Conservation (phyloP, 768 basidiomycete genomes). For the Vararia minispora region DNA sequence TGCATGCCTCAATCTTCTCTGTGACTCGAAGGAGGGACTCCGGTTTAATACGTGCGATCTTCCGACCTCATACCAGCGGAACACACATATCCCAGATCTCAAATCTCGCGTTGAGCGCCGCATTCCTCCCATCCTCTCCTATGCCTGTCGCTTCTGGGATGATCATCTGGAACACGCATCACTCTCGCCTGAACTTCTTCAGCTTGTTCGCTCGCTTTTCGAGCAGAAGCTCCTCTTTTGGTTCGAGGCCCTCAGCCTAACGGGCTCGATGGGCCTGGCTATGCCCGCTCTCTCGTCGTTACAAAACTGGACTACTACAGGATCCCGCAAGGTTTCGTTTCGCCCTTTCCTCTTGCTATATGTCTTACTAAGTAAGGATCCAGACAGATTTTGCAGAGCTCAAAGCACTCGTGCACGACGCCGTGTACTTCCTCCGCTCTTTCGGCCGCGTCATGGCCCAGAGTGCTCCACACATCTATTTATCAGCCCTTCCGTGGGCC, state of each 20-base stretch:
- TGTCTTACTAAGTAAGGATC: neutral
- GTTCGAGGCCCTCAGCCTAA: constrained; percentile 1
- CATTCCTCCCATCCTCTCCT: neutral
- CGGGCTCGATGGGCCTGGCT: neutral
- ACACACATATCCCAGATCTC: neutral
- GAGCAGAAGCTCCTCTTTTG: neutral
- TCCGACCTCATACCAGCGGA: neutral
- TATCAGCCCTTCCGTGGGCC: neutral
- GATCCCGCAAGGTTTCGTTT: neutral
- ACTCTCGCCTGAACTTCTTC: neutral
- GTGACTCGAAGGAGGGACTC: no score
- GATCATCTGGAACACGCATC: neutral
- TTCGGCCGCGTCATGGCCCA: neutral
- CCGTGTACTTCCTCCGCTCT: neutral
- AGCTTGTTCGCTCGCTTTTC: neutral
- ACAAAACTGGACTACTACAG: neutral
- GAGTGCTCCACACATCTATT: no score
- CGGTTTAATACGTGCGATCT: neutral
- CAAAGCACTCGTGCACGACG: neutral
- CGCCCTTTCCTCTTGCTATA: neutral
- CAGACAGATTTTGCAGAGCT: neutral
- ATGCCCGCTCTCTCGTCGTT: neutral
- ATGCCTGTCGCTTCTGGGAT: neutral
- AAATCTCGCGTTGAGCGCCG: neutral
- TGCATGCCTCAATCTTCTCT: neutral